Percentiles rank a stretch among this genome's conserved stretches.
Conservation (phyloP, 2,329 filamentous ascomycete species). For the Fusarium sp. region DNA sequence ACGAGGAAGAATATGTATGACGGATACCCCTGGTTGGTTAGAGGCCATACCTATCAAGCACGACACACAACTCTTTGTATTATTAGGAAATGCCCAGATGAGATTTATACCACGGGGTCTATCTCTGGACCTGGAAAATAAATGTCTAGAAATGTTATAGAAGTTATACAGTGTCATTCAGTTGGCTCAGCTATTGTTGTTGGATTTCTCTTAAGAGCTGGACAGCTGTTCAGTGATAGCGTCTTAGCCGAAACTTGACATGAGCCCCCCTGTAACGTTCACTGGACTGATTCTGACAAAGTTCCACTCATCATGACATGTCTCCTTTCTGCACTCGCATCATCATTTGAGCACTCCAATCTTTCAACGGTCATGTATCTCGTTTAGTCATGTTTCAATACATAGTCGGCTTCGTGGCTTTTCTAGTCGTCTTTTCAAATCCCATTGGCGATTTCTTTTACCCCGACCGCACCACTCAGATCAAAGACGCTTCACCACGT, state of each 20-base stretch:
- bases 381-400: constrained; percentile 59
- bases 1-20: constrained; percentile 31
- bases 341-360: background rate
- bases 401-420: constrained; percentile 56
- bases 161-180: background rate
- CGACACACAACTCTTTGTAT: constrained; percentile 37
- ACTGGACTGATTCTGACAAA: background rate
- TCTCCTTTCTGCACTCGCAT: background rate
- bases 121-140: background rate
- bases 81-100: constrained; percentile 1
- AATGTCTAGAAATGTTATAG: background rate
- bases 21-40: constrained; percentile 32
- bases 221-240: background rate
- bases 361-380: background rate
- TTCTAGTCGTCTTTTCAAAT: constrained; percentile 59
- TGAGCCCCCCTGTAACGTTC: background rate
- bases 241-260: constrained; percentile 25
- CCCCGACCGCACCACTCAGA: constrained; percentile 32
- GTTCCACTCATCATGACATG: constrained; percentile 21
- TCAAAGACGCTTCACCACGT: constrained; percentile 51
- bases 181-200: background rate
- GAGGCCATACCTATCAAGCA: background rate
- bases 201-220: background rate
- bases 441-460: constrained; percentile 57
- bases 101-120: background rate